Conservation (phyloP, 768 basidiomycete species). For the Lactarius sanguifluus region DNA sequence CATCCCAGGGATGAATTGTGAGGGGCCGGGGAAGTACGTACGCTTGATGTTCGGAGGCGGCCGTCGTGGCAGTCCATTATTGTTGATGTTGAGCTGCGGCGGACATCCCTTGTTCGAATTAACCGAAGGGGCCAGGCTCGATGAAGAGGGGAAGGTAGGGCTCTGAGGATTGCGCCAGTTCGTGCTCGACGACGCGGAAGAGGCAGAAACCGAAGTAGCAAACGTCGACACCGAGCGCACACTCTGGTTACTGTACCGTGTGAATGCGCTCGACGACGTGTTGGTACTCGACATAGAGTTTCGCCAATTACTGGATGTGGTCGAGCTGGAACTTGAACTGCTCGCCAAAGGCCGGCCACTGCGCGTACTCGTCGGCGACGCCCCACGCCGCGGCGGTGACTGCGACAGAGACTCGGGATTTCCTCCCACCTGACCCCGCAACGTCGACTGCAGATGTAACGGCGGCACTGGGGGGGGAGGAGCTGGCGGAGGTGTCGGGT, state of each 20-base stretch:
- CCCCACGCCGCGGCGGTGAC: constrained; percentile 29
- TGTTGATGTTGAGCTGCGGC: background rate
- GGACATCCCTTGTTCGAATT: constrained; percentile 14
- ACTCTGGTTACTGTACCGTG: constrained; percentile 72
- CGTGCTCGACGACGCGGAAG: constrained; percentile 55
- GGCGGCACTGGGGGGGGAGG: constrained; percentile 8
- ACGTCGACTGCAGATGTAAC: background rate
- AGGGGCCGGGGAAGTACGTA: constrained; percentile 42
- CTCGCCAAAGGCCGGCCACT: constrained; percentile 53
- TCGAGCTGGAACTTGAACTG: constrained; percentile 62
- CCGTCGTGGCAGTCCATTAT: constrained; percentile 10
- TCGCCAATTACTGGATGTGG: constrained; percentile 72
- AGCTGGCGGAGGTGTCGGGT: constrained; percentile 41
- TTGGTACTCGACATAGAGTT: constrained; percentile 72
- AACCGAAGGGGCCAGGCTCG: constrained; percentile 17
- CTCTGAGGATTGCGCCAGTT: constrained; percentile 57
- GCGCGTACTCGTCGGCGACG: constrained; percentile 58
- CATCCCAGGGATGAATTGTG: constrained; percentile 10
- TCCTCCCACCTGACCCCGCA: background rate
- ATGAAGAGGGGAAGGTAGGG: constrained; percentile 7
- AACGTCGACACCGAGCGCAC: constrained; percentile 72
- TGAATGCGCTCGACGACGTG: constrained; percentile 71
- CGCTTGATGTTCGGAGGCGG: constrained; percentile 71
- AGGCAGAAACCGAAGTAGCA: constrained; percentile 78
- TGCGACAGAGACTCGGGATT: background rate